Evolutionary conservation across 164 flowering plant genomes (phyloP), one percentile per base, ranked within the genome.

Genomic region (Paratinospora sagittata): DNA sequence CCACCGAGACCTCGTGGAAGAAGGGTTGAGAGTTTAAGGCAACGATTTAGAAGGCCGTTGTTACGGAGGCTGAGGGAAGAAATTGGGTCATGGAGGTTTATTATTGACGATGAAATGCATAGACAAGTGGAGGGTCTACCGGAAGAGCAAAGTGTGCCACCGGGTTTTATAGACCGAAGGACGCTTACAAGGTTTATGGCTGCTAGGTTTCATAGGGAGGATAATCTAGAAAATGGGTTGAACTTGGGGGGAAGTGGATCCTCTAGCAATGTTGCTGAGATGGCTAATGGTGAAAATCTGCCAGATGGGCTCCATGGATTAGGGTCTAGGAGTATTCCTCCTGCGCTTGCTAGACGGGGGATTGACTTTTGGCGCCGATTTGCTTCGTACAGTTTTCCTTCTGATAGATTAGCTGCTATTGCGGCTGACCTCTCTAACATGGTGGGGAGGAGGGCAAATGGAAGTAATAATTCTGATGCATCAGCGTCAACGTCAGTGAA

Each of bases 1-100:
- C 83, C 83, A 63, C 83, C 80, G 11, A 75, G 83, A 61, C 83
- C 83, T 9, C 70, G n/a, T 52, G 83, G 80, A 16, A 70, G 52
- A 7, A 66, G 83, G 62, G 14, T 64, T 17, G 83, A 80, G 63
- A 75, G 78, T 55, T 68, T 73, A 43, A 73, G 83, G 63, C 81
- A 77, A 65, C 70, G 72, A 33, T 27, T 70, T 10, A 65, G 68
- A 3, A 64, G 78, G 14, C 76, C 78, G 11, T 47, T 72, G 16
- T 62, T 49, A n/a, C 66, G 75, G 41, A 67, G 79, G 52, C 43
- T 55, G 37, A 34, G 26, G 37, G 76, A 74, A 17, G 77, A 70
- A 60, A 16, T 39, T 26, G 68, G 69, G 17, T 60, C 71, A 26
- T 78, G 69, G 72, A 69, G 77, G 63, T 63, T 68, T 65, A 12